Evolutionary conservation across 371 early-diverging fungal species (phyloP).

Genomic region (Lichtheimia corymbifera): DNA sequence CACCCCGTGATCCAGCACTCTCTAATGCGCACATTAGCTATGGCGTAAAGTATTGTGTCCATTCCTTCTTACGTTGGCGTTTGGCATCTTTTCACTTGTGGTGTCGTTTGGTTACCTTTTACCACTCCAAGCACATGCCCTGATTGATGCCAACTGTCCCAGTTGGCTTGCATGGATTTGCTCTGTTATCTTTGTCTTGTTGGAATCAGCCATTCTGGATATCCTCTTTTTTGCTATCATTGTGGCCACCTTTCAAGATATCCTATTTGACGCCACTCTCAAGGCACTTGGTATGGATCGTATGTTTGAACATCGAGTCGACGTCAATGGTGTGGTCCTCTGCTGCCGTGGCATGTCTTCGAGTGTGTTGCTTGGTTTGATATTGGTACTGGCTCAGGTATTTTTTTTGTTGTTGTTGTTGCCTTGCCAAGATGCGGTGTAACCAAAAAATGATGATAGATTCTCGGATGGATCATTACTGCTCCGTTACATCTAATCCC

Average conservation of each 20-base stretch:
- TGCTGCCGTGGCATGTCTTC: slow-evolving; percentile 46
- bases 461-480: slow-evolving; percentile 51
- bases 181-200: slow-evolving; percentile 52
- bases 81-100: slow-evolving; percentile 38
- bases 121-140: slow-evolving; percentile 56
- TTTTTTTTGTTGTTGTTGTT: background rate
- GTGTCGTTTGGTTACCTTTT: slow-evolving; percentile 41
- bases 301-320: slow-evolving; percentile 46
- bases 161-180: slow-evolving; percentile 60
- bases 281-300: slow-evolving; percentile 49
- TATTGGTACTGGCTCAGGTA: slow-evolving; percentile 19
- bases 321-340: slow-evolving; percentile 29
- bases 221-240: slow-evolving; percentile 55
- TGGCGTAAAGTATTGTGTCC: slow-evolving; percentile 48
- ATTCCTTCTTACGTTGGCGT: slow-evolving; percentile 39
- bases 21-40: slow-evolving; percentile 22
- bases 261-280: slow-evolving; percentile 57
- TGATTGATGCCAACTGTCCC: slow-evolving; percentile 56
- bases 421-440: slow-evolving; percentile 7
- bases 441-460: slow-evolving; percentile 19
- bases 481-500: slow-evolving; percentile 65
- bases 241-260: slow-evolving; percentile 56
- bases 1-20: too few species aligned
- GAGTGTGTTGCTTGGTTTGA: slow-evolving; percentile 23
- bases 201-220: slow-evolving; percentile 54